Evolutionary conservation across 1,139 yeast species (phyloP), one percentile per base, ranked within the genome.

Genomic region (Citeromyces siamensis): DNA sequence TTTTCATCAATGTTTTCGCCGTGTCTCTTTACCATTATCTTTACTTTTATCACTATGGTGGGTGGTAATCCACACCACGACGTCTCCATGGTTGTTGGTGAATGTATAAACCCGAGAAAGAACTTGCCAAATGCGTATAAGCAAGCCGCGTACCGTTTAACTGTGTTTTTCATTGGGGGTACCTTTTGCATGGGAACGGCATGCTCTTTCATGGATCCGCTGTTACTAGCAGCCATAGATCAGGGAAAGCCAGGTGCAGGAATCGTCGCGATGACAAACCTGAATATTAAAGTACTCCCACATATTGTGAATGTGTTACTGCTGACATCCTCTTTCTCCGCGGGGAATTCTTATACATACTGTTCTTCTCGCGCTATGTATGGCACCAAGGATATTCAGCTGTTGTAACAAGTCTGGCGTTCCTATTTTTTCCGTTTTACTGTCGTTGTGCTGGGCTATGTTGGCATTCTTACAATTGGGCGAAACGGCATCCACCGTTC

Each of bases 51-150:
- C 42, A 75, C 86, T n/a, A 83, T 83, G 94, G 71, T 79, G 40
- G 94, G 94, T 16, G 94, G 93, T 14, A 82, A 82, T 52, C 86
- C 86, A 4, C 46, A 63, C 36, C 69, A 64, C 42, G 81, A 77
- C 51, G 73, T 84, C 44, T 70, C 88, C 1, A 78, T 82, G 85
- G 71, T 77, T 37, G 90, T 93, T 2, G 88, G 88, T 41, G 95
- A 84, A 54, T 77, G 84, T 3, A 61, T 66, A 23, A 70, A 81
- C 49, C 95, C 95, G 17, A 68, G 94, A 42, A 71, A 71, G 45
- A 75, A 74, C 12, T 61, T 85, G 55, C 90, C 90, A 17, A 67
- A 65, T 34, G 94, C 95, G 3, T 83, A 75, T 60, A 80, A 75
- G 51, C 81, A 81, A 33, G 90, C 84, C n/a, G 73, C 82, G 42